Percentiles rank a stretch among this genome's conserved stretches.
Evolutionary conservation across 176 grass and related monocot genomes (phyloP).

Genomic region (Raddia guianensis): DNA sequence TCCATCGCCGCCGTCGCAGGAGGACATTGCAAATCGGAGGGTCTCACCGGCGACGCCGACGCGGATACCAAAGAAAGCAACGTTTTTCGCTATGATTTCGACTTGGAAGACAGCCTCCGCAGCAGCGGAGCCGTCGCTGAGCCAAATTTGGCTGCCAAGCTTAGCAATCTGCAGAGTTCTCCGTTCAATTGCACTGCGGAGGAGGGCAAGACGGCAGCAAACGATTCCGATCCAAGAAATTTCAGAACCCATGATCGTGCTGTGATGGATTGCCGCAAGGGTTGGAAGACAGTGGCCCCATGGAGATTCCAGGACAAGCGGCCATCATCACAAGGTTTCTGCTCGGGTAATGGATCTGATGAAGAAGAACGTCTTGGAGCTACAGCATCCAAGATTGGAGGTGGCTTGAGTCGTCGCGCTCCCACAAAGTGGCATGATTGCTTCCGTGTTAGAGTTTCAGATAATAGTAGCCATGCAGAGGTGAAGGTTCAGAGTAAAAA

Average conservation of each 20-base stretch:
- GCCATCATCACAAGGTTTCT: slow-evolving; percentile 22
- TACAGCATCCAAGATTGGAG: not conserved
- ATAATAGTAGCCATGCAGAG: not conserved
- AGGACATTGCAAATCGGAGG: not conserved
- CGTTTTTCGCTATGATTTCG: not conserved
- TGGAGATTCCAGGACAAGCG: slow-evolving; percentile 69
- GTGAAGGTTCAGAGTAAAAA: not conserved
- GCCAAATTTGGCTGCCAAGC: not conserved
- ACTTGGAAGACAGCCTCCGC: not conserved
- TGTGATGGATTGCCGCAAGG: slow-evolving; percentile 28
- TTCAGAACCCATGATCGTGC: not conserved
- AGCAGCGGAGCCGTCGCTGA: not conserved
- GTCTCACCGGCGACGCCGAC: not conserved
- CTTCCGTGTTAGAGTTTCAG: slow-evolving; percentile 30
- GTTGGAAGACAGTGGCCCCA: slow-evolving; percentile 41
- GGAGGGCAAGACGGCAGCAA: not conserved
- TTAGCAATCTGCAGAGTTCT: not conserved
- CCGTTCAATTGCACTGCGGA: not conserved
- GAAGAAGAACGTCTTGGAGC: not conserved
- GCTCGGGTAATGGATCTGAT: not conserved
- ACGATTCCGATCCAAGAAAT: not conserved
- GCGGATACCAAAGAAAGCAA: not conserved
- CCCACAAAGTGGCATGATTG: not conserved
- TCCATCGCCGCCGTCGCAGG: not conserved
- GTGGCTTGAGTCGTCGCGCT: not conserved